Evolutionary conservation across 2,329 filamentous ascomycete species (phyloP).

Genomic region (Hypoxylon sp.): DNA sequence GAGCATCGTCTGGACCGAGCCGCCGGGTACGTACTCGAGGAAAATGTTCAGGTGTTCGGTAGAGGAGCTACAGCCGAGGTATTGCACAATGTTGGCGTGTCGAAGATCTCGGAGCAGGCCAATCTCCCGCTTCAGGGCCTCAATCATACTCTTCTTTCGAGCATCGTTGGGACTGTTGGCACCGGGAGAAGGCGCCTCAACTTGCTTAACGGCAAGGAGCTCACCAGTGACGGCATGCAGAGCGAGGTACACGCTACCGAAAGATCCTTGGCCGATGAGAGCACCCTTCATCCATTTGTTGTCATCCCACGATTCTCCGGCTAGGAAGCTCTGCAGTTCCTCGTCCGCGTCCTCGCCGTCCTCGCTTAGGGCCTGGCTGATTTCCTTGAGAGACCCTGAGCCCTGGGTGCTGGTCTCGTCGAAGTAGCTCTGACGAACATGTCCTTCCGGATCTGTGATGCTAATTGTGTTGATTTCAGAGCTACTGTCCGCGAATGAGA

Average conservation of each 20-base stretch:
- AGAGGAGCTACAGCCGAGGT: slow-evolving; percentile 92
- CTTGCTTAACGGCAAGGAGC: slow-evolving; percentile 97
- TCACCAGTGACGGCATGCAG: slow-evolving; percentile 96
- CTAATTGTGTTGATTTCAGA: slow-evolving; percentile 75
- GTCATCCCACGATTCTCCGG: slow-evolving; percentile 93
- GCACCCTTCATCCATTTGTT: slow-evolving; percentile 99
- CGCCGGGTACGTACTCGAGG: slow-evolving; percentile 97
- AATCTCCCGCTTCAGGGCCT: slow-evolving; percentile 96
- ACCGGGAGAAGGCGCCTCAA: slow-evolving; percentile 83
- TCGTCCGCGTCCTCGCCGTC: slow-evolving; percentile 93
- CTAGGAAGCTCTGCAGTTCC: slow-evolving; percentile 87
- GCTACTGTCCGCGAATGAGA: slow-evolving; percentile 81
- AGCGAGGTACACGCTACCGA: slow-evolving; percentile 93
- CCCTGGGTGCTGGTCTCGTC: slow-evolving; percentile 79
- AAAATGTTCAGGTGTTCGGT: slow-evolving; percentile 97
- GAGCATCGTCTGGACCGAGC: slow-evolving; percentile 97
- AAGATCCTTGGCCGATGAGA: slow-evolving; percentile 94
- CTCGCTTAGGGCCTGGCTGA: slow-evolving; percentile 84
- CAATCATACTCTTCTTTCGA: slow-evolving; percentile 97
- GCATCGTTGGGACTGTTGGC: slow-evolving; percentile 83
- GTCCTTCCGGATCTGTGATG: slow-evolving; percentile 78
- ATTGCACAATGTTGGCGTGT: slow-evolving; percentile 97
- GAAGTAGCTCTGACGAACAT: slow-evolving; percentile 80
- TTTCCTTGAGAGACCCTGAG: slow-evolving; percentile 79
- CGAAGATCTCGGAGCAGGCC: slow-evolving; percentile 91